Base-by-base conservation (phyloP, 139 green algal genomes). In the Tetradesmus obliquus region DNA sequence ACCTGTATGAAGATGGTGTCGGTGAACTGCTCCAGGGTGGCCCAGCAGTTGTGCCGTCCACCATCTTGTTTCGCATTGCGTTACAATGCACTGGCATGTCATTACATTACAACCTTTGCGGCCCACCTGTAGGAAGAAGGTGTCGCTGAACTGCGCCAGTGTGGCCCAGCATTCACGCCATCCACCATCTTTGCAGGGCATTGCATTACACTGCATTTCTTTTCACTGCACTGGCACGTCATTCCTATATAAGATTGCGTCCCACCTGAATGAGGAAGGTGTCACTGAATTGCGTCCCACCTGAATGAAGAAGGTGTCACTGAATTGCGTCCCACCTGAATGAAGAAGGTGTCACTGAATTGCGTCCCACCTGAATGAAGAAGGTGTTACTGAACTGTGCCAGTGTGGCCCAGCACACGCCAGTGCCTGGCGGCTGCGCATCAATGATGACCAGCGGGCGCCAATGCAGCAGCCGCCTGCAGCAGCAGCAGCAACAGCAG, bases 401-500 rank as follows among this genome's bases (percentile, higher is more conserved):
- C 51, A 88, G 8, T 7, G 81, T 88, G 9, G 79, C 3, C 89
- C 89, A 88, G 51, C 60, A 88, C 15, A 32, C 66, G 10, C 89
- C 89, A 32, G 8, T 24, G 45, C 81, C 62, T 0, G 62, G 81
- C 0, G 9, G 10, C n/a, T 69, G 9, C 8, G 45, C 19, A 19
- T 83, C 81, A 20, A 88, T 71, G 80, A 88, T 88, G 45, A 88
- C 89, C 15, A 91, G 60, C 9, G 88, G 88, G n/a, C 88, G 53
- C 24, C 60, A 76, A 2, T 22, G 3, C 3, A 1, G 22, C 55
- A 91, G 76, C 71, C 57, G 55, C 54, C 57, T 71, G 79, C 79
- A 58, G 8, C 74, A 54, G 74, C 74, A 45, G 74, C 22, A 82
- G 74, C 22, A 45, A n/a, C 45, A 54, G 45, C 45, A 84, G 45